Evolutionary conservation across 2,329 filamentous ascomycete species (phyloP).

Genomic region (Trichoderma sp.): DNA sequence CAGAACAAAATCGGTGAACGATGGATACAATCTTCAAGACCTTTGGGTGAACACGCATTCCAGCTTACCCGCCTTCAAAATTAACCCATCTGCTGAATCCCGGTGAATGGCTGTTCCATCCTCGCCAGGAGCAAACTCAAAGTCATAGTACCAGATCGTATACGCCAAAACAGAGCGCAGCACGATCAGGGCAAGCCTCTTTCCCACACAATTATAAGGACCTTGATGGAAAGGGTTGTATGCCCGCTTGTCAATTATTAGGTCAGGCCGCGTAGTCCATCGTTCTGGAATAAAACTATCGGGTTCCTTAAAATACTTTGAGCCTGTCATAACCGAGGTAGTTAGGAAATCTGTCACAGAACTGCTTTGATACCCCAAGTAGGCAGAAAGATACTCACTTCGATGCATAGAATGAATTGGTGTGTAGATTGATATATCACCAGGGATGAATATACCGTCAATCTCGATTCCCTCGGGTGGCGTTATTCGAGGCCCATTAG

Average conservation of each 20-base stretch:
- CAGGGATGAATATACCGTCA: conserved; percentile 29
- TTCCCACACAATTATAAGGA: conserved; percentile 20
- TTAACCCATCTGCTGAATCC: neutral
- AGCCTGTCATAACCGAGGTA: conserved; percentile 29
- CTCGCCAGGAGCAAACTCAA: conserved; percentile 14
- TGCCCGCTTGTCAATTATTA: conserved; percentile 23
- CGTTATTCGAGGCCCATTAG: conserved; percentile 27
- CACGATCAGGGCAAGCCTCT: neutral
- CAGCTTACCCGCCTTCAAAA: conserved; percentile 13
- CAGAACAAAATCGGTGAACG: neutral
- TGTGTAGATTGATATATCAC: conserved; percentile 17
- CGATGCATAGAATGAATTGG: neutral
- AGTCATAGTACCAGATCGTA: conserved; percentile 17
- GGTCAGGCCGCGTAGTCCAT: conserved; percentile 24
- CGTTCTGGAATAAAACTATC: conserved; percentile 26
- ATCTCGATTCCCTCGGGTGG: conserved; percentile 28
- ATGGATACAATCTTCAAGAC: neutral
- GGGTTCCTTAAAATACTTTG: conserved; percentile 18
- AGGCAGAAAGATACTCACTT: neutral
- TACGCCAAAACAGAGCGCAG: conserved; percentile 9
- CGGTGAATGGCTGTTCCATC: conserved; percentile 9
- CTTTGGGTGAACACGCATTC: neutral
- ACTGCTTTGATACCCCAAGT: neutral
- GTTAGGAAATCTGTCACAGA: neutral
- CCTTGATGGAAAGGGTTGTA: conserved; percentile 18